Base-by-base conservation (phyloP, 2,329 filamentous ascomycete species). In the Diplodia scrobiculata region DNA sequence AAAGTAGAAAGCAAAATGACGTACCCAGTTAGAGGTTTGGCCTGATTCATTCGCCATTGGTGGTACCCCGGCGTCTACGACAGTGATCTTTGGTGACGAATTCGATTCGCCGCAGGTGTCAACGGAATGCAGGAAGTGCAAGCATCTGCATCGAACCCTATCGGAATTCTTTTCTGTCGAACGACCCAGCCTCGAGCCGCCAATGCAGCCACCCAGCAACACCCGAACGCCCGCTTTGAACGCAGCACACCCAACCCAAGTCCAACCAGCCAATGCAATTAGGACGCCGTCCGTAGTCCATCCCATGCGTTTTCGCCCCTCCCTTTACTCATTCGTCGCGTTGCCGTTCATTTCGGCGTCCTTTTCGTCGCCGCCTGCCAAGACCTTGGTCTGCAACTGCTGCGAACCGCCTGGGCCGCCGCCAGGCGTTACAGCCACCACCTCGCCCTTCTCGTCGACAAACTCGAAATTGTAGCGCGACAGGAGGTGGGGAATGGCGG, bases 401-500 rank as follows among this genome's bases (percentile, higher is more conserved):
- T 58, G 50, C 71, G 72, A 9, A 11, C 50, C 54, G 29, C 32
- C 50, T n/a, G 47, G 25, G 6, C 74, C 73, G 2, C 86, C 83
- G 5, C 92, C 92, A 0, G 93, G 93, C 2, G 93, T 97, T 32
- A 88, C 84, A 2, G 92, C 91, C 25, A 94, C 91, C 6, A 96
- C 89, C 66, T 96, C 89, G 67, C 92, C 94, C 58, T 91, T 85
- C 79, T 99, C 95, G 76, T 99, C 92, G 52, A 98, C 90, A 72
- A 97, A 98, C 75, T 99, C 93, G 75, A 98, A 98, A 79, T 97
- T 96, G 81, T 98, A 99, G 65, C 92, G 86, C 69, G 92, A 97
- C 11, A 99, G 86, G 4, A 98, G 84, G 77, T 99, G 95, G 0
- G 95, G 95, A 66, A 99, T 98, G 0, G 95, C 95, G 1, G 93